These are phyloP conservation scores for Meira miltonrushii DNA, from an alignment of 1,284 basidiomycete genomes.

Conservation along the genomic window DNA sequence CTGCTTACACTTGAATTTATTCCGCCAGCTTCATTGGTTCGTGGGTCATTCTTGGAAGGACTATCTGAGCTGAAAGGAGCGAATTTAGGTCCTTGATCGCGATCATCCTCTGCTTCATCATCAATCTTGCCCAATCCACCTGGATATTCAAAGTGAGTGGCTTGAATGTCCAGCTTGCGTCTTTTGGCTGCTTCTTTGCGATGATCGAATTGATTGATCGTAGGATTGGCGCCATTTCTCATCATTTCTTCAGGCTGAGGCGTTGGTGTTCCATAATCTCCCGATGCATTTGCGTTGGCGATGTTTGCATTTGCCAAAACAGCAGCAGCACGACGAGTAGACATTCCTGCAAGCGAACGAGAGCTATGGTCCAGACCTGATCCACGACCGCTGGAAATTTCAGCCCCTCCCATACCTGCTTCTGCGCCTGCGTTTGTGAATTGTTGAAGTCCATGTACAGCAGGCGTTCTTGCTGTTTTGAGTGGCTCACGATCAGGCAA, in stretches of 20 bases:
- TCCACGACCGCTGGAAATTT: no score
- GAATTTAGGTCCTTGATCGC: constrained; percentile 20
- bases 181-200: constrained; percentile 5
- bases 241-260: constrained; percentile 20
- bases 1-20: constrained; percentile 14
- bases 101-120: constrained; percentile 13
- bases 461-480: constrained; percentile 69
- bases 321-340: constrained; percentile 34
- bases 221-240: constrained; percentile 1
- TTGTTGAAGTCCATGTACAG: constrained; percentile 43
- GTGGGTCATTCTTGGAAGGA: constrained; percentile 26
- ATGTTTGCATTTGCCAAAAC: constrained; percentile 43
- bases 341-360: constrained; percentile 15
- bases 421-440: constrained; percentile 11
- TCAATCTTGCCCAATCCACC: constrained; percentile 41
- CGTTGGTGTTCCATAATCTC: constrained; percentile 33
- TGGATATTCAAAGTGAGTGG: constrained; percentile 42
- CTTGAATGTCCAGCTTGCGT: constrained; percentile 29
- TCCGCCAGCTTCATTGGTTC: background rate
- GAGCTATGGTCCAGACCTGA: background rate
- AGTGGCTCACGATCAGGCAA: constrained; percentile 88
- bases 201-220: background rate
- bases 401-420: background rate
- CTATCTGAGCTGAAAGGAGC: constrained; percentile 29
- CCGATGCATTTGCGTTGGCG: constrained; percentile 4